Evolutionary conservation across 768 basidiomycete genomes (phyloP).

Genomic region (Amanita thiersii): DNA sequence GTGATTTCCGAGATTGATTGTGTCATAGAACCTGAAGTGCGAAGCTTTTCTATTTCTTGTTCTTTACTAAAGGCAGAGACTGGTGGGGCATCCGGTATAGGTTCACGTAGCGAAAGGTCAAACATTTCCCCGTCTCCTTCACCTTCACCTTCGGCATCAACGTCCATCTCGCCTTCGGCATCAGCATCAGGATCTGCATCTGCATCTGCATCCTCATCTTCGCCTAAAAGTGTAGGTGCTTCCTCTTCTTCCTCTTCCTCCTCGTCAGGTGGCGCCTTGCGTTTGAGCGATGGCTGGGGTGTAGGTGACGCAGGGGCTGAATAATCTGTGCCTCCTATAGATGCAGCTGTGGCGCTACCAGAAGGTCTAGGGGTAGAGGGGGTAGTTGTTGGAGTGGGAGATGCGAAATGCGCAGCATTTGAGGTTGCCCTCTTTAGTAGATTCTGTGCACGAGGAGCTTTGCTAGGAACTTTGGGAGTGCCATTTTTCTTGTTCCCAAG

Average conservation of each 20-base stretch:
- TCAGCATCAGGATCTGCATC: slow-evolving; percentile 51
- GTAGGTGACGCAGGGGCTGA: slow-evolving; percentile 38
- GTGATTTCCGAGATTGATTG: slow-evolving; percentile 97
- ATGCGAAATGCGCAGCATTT: slow-evolving; percentile 52
- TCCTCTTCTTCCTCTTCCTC: slow-evolving; percentile 61
- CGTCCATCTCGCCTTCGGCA: slow-evolving; percentile 44
- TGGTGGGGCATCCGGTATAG: slow-evolving; percentile 43
- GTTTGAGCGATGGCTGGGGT: slow-evolving; percentile 46
- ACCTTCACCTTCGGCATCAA: slow-evolving; percentile 66
- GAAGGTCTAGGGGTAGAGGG: slow-evolving; percentile 36
- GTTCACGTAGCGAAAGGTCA: slow-evolving; percentile 49
- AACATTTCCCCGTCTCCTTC: slow-evolving; percentile 69
- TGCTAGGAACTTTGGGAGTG: slow-evolving; percentile 49
- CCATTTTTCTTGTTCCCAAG: slow-evolving; percentile 47
- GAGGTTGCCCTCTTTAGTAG: slow-evolving; percentile 64
- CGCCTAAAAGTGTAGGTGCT: slow-evolving; percentile 9
- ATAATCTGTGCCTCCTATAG: slow-evolving; percentile 27
- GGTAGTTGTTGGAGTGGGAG: slow-evolving; percentile 53
- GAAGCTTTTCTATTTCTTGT: slow-evolving; percentile 97
- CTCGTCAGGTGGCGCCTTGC: slow-evolving; percentile 60
- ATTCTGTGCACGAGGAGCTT: slow-evolving; percentile 49
- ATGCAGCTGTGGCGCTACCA: background rate
- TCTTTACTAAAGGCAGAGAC: slow-evolving; percentile 83
- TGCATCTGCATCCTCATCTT: slow-evolving; percentile 42
- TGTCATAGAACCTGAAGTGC: slow-evolving; percentile 98